Evolutionary conservation across 1,284 basidiomycete genomes (phyloP).

Genomic region (Cutaneotrichosporon dermatis): DNA sequence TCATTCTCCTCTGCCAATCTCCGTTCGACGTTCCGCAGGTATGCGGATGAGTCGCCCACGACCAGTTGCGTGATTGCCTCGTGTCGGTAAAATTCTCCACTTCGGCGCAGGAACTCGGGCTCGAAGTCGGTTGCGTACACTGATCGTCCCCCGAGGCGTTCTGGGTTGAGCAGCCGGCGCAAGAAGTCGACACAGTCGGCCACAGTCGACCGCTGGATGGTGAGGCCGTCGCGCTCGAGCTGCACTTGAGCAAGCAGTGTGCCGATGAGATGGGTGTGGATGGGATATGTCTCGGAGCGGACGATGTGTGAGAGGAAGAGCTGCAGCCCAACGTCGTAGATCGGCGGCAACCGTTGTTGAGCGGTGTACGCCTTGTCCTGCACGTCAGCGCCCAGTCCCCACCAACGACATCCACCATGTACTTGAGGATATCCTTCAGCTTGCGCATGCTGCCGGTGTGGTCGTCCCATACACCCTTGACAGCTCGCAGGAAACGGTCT

Average conservation of each 20-base stretch:
- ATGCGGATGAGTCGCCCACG: slow-evolving; percentile 74
- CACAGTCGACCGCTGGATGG: slow-evolving; percentile 85
- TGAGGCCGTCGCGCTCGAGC: slow-evolving; percentile 85
- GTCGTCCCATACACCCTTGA: slow-evolving; percentile 89
- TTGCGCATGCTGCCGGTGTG: slow-evolving; percentile 86
- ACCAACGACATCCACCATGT: slow-evolving; percentile 68
- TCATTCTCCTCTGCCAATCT: slow-evolving; percentile 81
- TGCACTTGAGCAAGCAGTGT: slow-evolving; percentile 83
- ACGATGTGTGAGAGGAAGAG: slow-evolving; percentile 82
- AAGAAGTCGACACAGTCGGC: slow-evolving; percentile 88
- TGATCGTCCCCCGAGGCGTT: slow-evolving; percentile 51
- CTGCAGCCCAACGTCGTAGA: slow-evolving; percentile 75
- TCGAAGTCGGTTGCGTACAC: slow-evolving; percentile 86
- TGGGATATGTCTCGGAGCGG: slow-evolving; percentile 59
- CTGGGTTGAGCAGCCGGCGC: slow-evolving; percentile 49
- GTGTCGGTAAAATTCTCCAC: slow-evolving; percentile 69
- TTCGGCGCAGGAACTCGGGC: slow-evolving; percentile 72
- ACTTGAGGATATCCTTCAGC: slow-evolving; percentile 84
- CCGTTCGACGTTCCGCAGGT: slow-evolving; percentile 71
- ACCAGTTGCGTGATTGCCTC: slow-evolving; percentile 72
- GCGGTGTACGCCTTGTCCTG: slow-evolving; percentile 86
- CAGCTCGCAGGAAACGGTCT: slow-evolving; percentile 75
- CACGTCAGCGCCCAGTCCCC: background rate
- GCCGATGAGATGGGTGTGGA: slow-evolving; percentile 73
- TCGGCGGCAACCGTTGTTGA: slow-evolving; percentile 65